A percentile compares a stretch with the other conserved stretches of the same genome.
Evolutionary conservation across 805 yeast genomes (phyloP).

Genomic region (Tetrapisispora phaffii): DNA sequence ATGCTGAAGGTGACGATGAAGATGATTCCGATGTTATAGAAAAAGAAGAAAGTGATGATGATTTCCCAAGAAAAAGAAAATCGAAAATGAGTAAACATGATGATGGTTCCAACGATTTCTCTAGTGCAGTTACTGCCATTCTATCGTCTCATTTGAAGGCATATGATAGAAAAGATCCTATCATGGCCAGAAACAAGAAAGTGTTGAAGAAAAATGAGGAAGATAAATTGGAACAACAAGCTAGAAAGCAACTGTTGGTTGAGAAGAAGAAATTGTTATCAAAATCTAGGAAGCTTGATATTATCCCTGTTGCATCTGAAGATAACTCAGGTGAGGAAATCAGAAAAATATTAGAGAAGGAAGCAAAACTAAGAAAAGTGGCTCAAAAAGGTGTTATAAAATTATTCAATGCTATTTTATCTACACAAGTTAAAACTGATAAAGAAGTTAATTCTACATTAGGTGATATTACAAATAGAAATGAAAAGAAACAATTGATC

Average conservation of each 20-base stretch:
- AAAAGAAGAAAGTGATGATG: conserved; percentile 29
- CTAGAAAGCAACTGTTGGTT: conserved; percentile 53
- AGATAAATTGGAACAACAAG: conserved; percentile 75
- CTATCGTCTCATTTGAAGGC: conserved; percentile 80
- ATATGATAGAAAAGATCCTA: conserved; percentile 81
- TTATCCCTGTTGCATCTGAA: conserved; percentile 56
- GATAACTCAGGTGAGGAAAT: conserved; percentile 31
- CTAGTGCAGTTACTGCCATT: conserved; percentile 75
- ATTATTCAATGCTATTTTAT: conserved; percentile 71
- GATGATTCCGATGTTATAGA: conserved; percentile 15
- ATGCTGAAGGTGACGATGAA: conserved; percentile 15
- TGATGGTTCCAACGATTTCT: conserved; percentile 70
- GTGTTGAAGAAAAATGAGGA: conserved; percentile 64
- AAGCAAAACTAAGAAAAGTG: conserved; percentile 58
- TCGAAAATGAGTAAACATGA: conserved; percentile 48
- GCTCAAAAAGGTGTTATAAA: conserved; percentile 86
- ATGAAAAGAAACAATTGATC: conserved; percentile 44
- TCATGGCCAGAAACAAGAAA: conserved; percentile 72
- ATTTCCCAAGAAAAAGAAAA: conserved; percentile 39
- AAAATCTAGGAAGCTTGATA: conserved; percentile 54
- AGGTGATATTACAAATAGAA: conserved; percentile 33
- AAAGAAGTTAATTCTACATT: conserved; percentile 41
- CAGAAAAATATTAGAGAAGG: conserved; percentile 53
- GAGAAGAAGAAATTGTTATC: conserved; percentile 66
- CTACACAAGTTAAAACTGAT: conserved; percentile 59